Percentiles rank a stretch among this genome's conserved stretches.
These are phyloP conservation scores for Breynia disticha DNA, from an alignment of 441 rosid genomes.

Conservation along the genomic window DNA sequence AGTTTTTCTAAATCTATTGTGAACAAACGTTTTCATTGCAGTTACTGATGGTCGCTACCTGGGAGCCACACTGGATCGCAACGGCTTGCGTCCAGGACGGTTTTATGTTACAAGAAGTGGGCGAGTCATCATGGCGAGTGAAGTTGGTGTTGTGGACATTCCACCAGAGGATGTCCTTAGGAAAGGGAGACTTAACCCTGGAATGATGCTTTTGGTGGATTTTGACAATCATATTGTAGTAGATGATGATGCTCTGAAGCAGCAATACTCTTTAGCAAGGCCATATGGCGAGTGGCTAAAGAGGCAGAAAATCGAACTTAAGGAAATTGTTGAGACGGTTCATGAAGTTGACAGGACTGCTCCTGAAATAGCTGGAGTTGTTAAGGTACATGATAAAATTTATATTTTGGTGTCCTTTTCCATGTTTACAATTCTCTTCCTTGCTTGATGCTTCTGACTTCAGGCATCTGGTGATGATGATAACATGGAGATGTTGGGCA, in stretches of 20 bases:
- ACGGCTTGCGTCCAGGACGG: slow-evolving; percentile 98
- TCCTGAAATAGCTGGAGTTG: slow-evolving; percentile 68
- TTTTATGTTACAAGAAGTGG: slow-evolving; percentile 88
- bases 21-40: slow-evolving; percentile 24
- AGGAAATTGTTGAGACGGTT: slow-evolving; percentile 65
- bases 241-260: slow-evolving; percentile 93
- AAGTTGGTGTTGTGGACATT: slow-evolving; percentile 97
- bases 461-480: slow-evolving; percentile 76
- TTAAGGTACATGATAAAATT: slow-evolving; percentile 34
- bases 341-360: slow-evolving; percentile 44
- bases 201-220: slow-evolving; percentile 99
- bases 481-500: slow-evolving; percentile 83
- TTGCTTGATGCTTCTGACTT: slow-evolving; percentile 8
- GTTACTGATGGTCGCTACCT: slow-evolving; percentile 99
- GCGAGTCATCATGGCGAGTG: slow-evolving; percentile 96
- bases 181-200: slow-evolving; percentile 99
- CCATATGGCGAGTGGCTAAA: slow-evolving; percentile 95
- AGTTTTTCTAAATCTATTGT: background rate
- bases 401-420: background rate
- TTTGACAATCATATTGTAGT: slow-evolving; percentile 94
- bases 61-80: slow-evolving; percentile 99
- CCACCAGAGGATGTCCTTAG: slow-evolving; percentile 91
- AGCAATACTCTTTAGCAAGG: slow-evolving; percentile 84
- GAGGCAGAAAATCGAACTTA: slow-evolving; percentile 84
- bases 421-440: slow-evolving; percentile 3